Base-by-base conservation (phyloP, 352 stramenopile species). In the Globisporangium sylvaticum region DNA sequence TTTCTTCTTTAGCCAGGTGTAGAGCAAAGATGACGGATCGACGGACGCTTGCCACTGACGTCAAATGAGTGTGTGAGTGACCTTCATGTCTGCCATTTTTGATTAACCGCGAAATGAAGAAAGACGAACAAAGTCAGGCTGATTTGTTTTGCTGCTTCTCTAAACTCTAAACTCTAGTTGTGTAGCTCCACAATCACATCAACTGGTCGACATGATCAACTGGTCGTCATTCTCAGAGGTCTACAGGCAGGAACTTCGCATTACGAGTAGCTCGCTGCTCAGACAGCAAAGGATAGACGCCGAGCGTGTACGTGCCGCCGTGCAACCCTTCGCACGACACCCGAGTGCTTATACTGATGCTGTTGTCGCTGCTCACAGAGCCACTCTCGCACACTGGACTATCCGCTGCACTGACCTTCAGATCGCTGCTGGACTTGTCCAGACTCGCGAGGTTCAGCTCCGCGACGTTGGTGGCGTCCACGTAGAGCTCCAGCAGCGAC, bases 241-340 rank as follows among this genome's bases (percentile, higher is more conserved):
- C n/a, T 0, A 14, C 8, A 9, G 52, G 52, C 14, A 66, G 34
- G 52, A 61, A 54, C 4, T 27, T 58, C 3, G 34, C 20, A 18
- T 4, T 39, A 3, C 62, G 62, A 42, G 29, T 37, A 6, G 34
- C 34, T 12, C 52, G 50, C 20, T 66, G 62, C 15, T 58, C 46
- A 18, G 31, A 29, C 14, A 66, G 24, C 7, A 66, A 20, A 12
- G 62, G 62, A 24, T 55, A 61, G 7, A 66, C 22, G 0, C 50
- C 62, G 20, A 66, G 52, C 4, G 62, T 66, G 34, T 61, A 66
- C 62, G 46, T 67, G 32, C 62, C 60, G 29, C 46, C 31, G 14
- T 66, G 53, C 20, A 66, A 37, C n/a, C 60, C 60, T 2, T 32
- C 25, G 22, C 46, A 65, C 4, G 29, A 55, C n/a, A 65, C 29